Percentiles rank a stretch among this genome's conserved stretches.
Evolutionary conservation across 2,329 filamentous ascomycete genomes (phyloP).

Genomic region (Dothideomycetes sp.): DNA sequence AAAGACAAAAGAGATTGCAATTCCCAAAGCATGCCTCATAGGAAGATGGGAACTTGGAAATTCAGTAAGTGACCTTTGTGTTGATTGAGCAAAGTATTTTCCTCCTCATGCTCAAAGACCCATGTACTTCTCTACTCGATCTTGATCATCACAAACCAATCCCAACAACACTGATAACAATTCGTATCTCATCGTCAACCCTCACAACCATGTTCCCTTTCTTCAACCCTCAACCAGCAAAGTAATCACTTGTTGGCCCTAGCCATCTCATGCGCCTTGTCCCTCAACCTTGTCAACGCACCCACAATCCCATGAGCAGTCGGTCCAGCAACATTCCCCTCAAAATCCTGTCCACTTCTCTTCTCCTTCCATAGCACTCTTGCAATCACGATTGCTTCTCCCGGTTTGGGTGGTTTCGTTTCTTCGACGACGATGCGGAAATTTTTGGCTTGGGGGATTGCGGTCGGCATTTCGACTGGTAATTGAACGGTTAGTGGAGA

Average conservation of each 20-base stretch:
- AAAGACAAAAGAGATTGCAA: too few species aligned
- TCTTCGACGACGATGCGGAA: constrained; percentile 1
- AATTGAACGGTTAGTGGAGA: not conserved
- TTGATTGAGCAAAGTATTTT: not conserved
- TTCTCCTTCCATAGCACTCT: constrained; percentile 9
- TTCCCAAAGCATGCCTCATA: too few species aligned
- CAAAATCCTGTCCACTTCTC: constrained; percentile 1
- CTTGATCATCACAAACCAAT: too few species aligned
- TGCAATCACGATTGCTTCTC: not conserved
- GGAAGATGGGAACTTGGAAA: too few species aligned
- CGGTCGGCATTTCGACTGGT: constrained; percentile 6
- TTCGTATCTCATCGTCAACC: too few species aligned
- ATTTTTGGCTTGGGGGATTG: constrained; percentile 5
- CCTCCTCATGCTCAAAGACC: not conserved
- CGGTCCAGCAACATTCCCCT: not conserved
- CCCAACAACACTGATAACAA: too few species aligned
- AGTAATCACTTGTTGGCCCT: constrained; percentile 7
- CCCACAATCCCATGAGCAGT: not conserved
- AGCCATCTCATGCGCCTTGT: constrained; percentile 5
- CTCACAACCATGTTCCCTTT: not conserved
- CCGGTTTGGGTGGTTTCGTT: not conserved
- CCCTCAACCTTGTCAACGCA: constrained; percentile 1
- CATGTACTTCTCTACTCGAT: not conserved
- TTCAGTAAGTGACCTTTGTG: not conserved
- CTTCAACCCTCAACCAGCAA: too few species aligned